These are phyloP conservation scores for Rhexocercosporidium sp. DNA, from an alignment of 2,329 filamentous ascomycete genomes.

Conservation along the genomic window DNA sequence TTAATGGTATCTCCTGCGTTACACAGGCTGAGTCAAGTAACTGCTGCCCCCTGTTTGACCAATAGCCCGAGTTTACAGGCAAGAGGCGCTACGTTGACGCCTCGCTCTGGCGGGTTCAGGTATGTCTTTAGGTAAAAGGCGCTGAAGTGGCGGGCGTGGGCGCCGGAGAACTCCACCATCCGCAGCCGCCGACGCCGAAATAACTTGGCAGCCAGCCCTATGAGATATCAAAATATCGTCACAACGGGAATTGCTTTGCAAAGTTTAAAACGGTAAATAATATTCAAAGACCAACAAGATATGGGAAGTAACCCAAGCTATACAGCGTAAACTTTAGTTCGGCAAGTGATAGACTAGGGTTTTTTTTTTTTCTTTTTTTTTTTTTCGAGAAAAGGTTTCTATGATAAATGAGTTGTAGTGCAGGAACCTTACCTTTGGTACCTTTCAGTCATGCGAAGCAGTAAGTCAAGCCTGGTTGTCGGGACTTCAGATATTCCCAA, in stretches of 20 bases:
- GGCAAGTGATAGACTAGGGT: too few relatives aligned
- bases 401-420: too few relatives aligned
- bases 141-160: neutral
- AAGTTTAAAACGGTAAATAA: neutral
- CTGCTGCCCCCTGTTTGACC: too few relatives aligned
- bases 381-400: too few relatives aligned
- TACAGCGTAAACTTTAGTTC: too few relatives aligned
- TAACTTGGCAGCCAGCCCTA: neutral
- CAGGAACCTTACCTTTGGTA: neutral
- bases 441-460: neutral
- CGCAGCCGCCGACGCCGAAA: neutral
- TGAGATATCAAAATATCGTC: neutral
- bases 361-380: too few relatives aligned
- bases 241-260: neutral
- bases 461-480: neutral
- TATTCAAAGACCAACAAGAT: neutral
- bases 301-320: too few relatives aligned
- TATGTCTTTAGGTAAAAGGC: neutral
- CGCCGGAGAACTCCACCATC: neutral
- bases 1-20: too few relatives aligned
- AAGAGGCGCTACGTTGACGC: too few relatives aligned
- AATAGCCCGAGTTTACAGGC: too few relatives aligned
- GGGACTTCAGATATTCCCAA: neutral
- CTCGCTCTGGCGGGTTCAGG: too few relatives aligned
- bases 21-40: too few relatives aligned